Base-by-base conservation (phyloP, 805 yeast species). In the Nakazawaea wyomingensis region DNA sequence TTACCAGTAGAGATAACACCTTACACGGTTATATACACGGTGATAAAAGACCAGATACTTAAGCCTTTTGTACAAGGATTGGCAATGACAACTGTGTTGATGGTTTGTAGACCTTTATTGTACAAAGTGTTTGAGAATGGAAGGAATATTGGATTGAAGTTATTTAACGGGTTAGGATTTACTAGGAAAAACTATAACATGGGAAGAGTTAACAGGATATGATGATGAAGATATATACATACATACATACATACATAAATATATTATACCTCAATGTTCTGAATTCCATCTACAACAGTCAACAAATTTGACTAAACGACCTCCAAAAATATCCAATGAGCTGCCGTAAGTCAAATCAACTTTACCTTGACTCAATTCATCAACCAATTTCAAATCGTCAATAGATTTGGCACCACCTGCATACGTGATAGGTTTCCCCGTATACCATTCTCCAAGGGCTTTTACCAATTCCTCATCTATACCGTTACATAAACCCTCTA, bases 291-390 rank as follows among this genome's bases (percentile, higher is more conserved):
- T 54, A 28, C 85, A 80, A 44, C 88, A 78, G 4, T 89, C 96
- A 2, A 68, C 69, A 54, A 88, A 89, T 54, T 69, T 78, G 28
- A 93, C 96, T 42, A 85, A 60, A 4, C 63, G 59, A 0, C 99
- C 99, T 1, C 99, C 99, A 68, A 91, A 93, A 9, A 93, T 87
- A 59, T 93, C 99, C 42, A 93, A 65, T 0, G 97, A 84, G 58
- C 95, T 85, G 2, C 99, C 99, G 56, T 67, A 90, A 0, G 99
- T 93, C 57, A 93, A 68, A 58, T 93, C 98, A 11, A 93, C 96
- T 54, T 75, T 82, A 3, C 96, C 96, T 2, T 64, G 55, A 57
- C 96, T 87, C 54, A 93, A 65, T 34, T 59, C 48, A 8, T 79
- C 61, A 2, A 93, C 98, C 20, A 72, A 64, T 4, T 65, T 69